These are phyloP conservation scores for Stygiomarasmius scandens DNA, from an alignment of 1,284 basidiomycete genomes.

Conservation along the genomic window DNA sequence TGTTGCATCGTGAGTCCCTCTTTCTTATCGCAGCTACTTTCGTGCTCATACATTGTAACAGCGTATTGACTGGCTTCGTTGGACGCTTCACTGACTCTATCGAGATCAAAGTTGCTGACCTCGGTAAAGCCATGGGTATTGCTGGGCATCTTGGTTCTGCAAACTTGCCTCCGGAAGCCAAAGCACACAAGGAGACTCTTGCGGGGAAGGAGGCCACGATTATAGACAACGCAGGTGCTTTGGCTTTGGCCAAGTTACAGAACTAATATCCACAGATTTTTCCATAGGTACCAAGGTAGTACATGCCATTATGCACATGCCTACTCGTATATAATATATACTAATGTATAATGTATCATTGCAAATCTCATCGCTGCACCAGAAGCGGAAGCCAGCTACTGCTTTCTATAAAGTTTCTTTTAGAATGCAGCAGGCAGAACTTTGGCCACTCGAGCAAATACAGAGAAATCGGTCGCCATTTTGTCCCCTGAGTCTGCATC, in stretches of 20 bases:
- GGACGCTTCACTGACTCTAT: conserved; percentile 40
- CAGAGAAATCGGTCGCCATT: no score
- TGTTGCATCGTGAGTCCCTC: conserved; percentile 39
- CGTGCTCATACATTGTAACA: conserved; percentile 17
- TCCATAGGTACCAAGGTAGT: no score
- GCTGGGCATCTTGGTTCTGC: conserved; percentile 48
- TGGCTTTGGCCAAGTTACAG: conserved; percentile 39
- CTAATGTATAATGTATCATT: no score
- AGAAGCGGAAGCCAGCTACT: no score
- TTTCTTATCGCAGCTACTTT: not conserved
- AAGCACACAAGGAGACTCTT: conserved; percentile 36
- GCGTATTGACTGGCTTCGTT: conserved; percentile 39
- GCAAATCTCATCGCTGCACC: no score
- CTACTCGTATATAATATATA: no score
- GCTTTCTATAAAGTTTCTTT: no score
- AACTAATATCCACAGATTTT: no score
- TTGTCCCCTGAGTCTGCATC: no score
- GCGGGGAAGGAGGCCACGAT: conserved; percentile 43
- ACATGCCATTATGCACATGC: no score
- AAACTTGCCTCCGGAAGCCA: conserved; percentile 38
- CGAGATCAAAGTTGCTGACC: conserved; percentile 48
- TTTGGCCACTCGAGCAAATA: no score
- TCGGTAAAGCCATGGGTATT: conserved; percentile 44
- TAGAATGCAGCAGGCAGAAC: no score
- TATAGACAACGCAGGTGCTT: conserved; percentile 46